Evolutionary conservation across 2,329 filamentous ascomycete genomes (phyloP), one percentile per base, ranked within the genome.

Genomic region (Fusarium succisae): DNA sequence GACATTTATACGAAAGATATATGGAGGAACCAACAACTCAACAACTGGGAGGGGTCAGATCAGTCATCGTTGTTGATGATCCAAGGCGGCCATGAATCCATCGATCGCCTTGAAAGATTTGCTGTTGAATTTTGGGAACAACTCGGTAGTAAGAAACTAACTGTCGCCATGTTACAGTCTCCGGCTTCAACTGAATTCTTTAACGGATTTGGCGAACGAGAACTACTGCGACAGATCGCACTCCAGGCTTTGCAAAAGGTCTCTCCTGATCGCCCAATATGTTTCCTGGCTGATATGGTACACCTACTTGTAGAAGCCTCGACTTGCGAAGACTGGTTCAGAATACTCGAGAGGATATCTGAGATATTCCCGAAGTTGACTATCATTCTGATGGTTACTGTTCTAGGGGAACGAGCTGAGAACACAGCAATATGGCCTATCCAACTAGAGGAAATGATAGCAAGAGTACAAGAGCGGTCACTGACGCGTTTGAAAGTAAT

Each of bases 381-480:
- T 4, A 1, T 47, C 5, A 26, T 58, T 8, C 5, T 37, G 2
- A 14, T 6, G 3, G 32, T 58, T 6, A 47, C 12, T 22, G 41
- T n/a, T 22, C 2, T 58, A 0, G 55, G 14, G 3, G 41, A 37
- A 8, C 13, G 14, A 37, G 41, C 32, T 10, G 55, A n/a, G 30
- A 28, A 4, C 2, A 8, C 30, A 0, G 20, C 1, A 7, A 1
- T 8, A 0, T 58, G 55, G 55, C 41, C 30, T 22, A 18, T 1
- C 5, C 7, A 11, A 4, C 1, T 58, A 0, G 10, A n/a, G 8
- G 1, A 13, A 8, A 6, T n/a, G 5, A 47, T 47, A 4, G 10
- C 2, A 37, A 20, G 18, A 3, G 3, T 47, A 10, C 18, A 37
- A 5, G 8, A 20, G 7, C 37, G 7, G 2, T 47, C 18, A 5